These are phyloP conservation scores for Lasiodiplodia hormozganensis DNA, from an alignment of 2,329 filamentous ascomycete genomes.

Conservation along the genomic window DNA sequence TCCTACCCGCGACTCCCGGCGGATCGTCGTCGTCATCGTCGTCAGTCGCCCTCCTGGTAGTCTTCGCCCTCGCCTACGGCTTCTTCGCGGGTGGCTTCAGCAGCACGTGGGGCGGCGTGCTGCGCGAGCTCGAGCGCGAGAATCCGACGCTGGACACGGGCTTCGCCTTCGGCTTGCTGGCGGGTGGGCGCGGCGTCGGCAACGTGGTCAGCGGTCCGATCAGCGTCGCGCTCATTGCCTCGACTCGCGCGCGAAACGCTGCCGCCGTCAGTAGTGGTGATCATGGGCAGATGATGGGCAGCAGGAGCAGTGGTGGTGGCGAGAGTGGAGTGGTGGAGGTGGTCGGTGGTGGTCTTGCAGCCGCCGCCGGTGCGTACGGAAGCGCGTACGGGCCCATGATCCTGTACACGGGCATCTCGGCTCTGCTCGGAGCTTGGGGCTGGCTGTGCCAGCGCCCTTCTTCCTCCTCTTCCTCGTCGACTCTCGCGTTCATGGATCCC, in stretches of 20 bases:
- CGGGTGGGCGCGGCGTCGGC: conserved; percentile 56
- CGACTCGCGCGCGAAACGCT: background rate
- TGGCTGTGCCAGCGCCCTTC: conserved; percentile 15
- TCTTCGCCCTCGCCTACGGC: conserved; percentile 53
- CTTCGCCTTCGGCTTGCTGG: conserved; percentile 55
- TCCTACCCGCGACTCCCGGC: background rate
- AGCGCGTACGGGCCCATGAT: conserved; percentile 46
- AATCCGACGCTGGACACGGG: conserved; percentile 45
- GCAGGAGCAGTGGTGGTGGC: conserved; percentile 29
- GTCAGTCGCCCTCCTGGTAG: conserved; percentile 45
- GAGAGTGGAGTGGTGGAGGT: conserved; percentile 13
- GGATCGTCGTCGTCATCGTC: background rate
- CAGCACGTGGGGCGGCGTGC: conserved; percentile 49
- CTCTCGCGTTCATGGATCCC: background rate
- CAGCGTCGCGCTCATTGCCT: conserved; percentile 50
- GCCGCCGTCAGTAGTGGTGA: background rate
- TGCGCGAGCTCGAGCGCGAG: conserved; percentile 16
- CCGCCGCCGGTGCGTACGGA: conserved; percentile 38
- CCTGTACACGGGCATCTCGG: conserved; percentile 46
- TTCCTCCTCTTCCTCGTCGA: background rate
- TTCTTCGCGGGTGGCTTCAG: conserved; percentile 50
- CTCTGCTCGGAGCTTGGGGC: conserved; percentile 30
- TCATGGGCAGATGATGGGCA: background rate
- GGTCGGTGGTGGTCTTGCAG: conserved; percentile 32
- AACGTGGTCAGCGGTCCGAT: conserved; percentile 58